Conservation (phyloP, 2,329 filamentous ascomycete species). For the Penicillium sp. region DNA sequence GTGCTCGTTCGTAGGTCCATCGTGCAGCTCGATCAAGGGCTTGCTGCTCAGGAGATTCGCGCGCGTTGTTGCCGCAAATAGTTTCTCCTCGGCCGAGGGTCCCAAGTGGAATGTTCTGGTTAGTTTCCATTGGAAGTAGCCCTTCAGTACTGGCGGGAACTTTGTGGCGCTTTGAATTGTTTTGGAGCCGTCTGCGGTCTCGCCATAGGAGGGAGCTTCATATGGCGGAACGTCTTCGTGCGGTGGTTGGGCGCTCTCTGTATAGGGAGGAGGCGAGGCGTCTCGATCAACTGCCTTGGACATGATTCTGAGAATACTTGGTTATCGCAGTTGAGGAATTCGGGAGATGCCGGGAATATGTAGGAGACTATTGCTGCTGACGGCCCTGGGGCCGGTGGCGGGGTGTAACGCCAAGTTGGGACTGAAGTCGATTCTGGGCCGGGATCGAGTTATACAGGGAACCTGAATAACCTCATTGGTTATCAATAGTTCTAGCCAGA, state of each 20-base stretch:
- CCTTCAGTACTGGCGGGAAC: slow-evolving; percentile 13
- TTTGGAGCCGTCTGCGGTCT: not conserved
- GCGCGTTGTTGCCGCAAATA: slow-evolving; percentile 7
- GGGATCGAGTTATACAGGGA: too few relatives aligned
- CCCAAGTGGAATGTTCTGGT: slow-evolving; percentile 15
- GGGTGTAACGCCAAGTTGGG: not conserved
- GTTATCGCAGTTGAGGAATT: not conserved
- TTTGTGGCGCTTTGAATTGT: slow-evolving; percentile 5
- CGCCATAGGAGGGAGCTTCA: not conserved
- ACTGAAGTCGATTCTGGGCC: not conserved
- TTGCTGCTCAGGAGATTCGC: slow-evolving; percentile 6
- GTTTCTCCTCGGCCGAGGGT: slow-evolving; percentile 10
- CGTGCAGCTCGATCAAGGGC: slow-evolving; percentile 7
- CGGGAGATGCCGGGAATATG: not conserved
- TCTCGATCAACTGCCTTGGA: not conserved
- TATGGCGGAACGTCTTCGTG: not conserved
- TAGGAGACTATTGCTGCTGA: not conserved
- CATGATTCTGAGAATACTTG: not conserved
- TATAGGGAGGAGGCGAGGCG: slow-evolving; percentile 4
- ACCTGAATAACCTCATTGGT: too few relatives aligned
- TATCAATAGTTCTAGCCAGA: too few relatives aligned
- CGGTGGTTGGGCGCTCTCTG: not conserved
- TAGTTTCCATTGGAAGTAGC: slow-evolving; percentile 14
- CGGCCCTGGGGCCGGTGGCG: not conserved
- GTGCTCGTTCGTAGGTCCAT: slow-evolving; percentile 13